Base-by-base conservation (phyloP, 768 basidiomycete species). In the Pulveroboletus frians region DNA sequence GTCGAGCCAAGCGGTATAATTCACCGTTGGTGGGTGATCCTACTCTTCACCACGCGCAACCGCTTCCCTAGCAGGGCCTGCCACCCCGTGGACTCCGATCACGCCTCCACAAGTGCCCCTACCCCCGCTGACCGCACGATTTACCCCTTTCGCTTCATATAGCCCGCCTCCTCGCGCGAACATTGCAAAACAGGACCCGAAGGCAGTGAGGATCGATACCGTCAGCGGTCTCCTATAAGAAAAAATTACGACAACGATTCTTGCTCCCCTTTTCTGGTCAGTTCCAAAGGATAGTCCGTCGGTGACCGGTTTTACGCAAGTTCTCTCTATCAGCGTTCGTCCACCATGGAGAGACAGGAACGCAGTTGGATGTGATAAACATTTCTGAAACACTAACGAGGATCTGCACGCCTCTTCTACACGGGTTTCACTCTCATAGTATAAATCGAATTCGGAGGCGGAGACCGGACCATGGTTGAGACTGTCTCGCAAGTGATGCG, bases 61-160 rank as follows among this genome's bases (percentile, higher is more conserved):
- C 18, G 8, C 41, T 34, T 48, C 51, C 40, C 45, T 29, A 21
- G 47, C 32, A 44, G 5, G 49, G 32, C 15, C 37, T 41, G 18
- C 49, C 27, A 46, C 44, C 43, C 56, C 65, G 57, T 65, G 65
- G 63, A 62, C 38, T 53, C 56, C 61, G 55, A 45, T 41, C 6
- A 42, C 26, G 26, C 55, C 54, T 46, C 52, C 51, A 51, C 46
- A 46, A 42, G 36, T 11, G 45, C 37, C 18, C 18, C 35, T n/a
- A 35, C 29, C 31, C 47, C 47, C 41, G 26, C 45, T 49, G 47
- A 39, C 39, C 50, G 50, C 53, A 56, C 45, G 43, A 53, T 53
- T 47, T 50, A 42, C 51, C 20, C 49, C 37, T 17, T 43, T 51
- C 15, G 35, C 54, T 55, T 54, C 54, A 53, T 52, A 56, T 52